Base-by-base conservation (phyloP, 441 rosid genomes). In the Brassica balearica region DNA sequence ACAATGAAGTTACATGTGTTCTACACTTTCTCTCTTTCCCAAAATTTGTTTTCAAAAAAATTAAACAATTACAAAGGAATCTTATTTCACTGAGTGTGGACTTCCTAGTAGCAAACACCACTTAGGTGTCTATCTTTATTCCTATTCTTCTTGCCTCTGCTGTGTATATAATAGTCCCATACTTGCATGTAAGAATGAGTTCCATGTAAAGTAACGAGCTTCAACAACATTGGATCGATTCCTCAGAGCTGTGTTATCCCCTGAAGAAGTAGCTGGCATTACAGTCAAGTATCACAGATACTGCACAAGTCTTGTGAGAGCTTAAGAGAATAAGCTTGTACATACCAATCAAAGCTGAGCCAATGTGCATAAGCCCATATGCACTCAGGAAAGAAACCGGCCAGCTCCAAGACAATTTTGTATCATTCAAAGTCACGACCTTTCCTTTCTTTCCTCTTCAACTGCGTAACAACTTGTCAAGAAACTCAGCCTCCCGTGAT, bases 391-490 rank as follows among this genome's bases (percentile, higher is more conserved):
- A 43, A 14, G 14, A 11, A 65, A 60, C 69, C 71, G 67, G 72
- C 65, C 69, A 59, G 66, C 58, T 59, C 53, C 75, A 56, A 43
- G 64, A 29, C 5, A 29, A 29, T 4, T 29, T 4, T 72, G 67
- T 7, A 36, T 64, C 22, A 51, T 43, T 66, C 80, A 70, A 80
- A 64, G 82, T 81, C 83, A 34, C 74, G 62, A 70, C 74, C 65
- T 32, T 48, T 12, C 75, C 68, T 79, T 12, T 78, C 75, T 79
- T 12, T 78, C 75, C 71, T 74, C 66, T 73, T 85, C 68, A 73
- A 55, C 82, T 78, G 68, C 65, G 69, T 69, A 87, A 78, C 68
- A 90, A 75, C 77, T 78, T 83, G 41, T 88, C 91, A 34, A 92
- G 86, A 43, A 55, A 77, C 76, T 81, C 82, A 55, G 83, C 68